Evolutionary conservation across 192 early-diverging fungal species (phyloP), one percentile per base, ranked within the genome.

Genomic region (Gryganskiella cystojenkinii): DNA sequence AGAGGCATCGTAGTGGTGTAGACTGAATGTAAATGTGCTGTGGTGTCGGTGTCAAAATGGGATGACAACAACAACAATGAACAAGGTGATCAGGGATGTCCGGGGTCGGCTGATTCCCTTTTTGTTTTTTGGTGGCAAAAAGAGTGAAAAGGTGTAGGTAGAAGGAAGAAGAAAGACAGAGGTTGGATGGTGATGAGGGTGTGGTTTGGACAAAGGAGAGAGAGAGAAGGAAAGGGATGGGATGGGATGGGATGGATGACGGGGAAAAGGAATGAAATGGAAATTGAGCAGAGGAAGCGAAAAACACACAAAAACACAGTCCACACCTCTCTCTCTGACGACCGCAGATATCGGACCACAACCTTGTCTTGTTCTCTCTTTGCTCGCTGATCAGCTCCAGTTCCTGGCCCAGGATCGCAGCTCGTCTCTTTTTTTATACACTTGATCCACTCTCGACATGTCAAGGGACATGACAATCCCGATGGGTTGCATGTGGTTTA

Each of bases 1-100:
- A 78, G 61, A 20, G 74, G 74, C 74, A 78, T 78, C 17, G 28
- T 42, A 5, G 54, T 9, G 20, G 35, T 15, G 27, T 30, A 31
- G 24, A 10, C 6, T 13, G 27, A 10, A 6, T 59, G 20, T 4
- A 6, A 20, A 30, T 24, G 22, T 20, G 35, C 11, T 6, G 30
- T 45, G 2, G 13, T 30, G 42, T 60, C 25, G 27, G 2, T 40
- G 25, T 45, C 10, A 25, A 43, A 50, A 5, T 13, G 24, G 37
- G 37, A 24, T 22, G 34, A 22, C 15, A 35, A n/a, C n/a, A n/a
- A n/a, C n/a, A n/a, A n/a, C n/a, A n/a, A n/a, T n/a, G 37, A 13
- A 9, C 7, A 13, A 40, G 37, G 37, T 40, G 37, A 40, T 40
- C 37, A 40, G 13, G 37, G 37, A 40, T 40, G 37, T 40, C n/a